Percentiles rank a stretch among this genome's conserved stretches.
phyloP scores from a whole-genome alignment of 1,139 yeast genomes.

The Blastobotrys apis region DNA sequence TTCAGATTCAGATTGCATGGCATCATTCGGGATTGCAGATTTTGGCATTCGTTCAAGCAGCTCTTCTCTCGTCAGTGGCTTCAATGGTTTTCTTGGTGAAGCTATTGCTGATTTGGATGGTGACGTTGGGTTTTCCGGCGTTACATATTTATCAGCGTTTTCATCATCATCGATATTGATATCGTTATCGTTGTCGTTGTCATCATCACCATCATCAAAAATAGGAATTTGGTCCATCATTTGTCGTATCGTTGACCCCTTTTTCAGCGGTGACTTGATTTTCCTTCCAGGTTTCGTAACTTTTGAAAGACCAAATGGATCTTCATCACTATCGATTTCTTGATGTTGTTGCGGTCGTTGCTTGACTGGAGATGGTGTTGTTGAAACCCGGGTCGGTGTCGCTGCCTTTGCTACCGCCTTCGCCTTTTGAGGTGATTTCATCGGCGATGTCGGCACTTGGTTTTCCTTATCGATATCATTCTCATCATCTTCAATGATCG shows the following conservation, averaged over 20 bases:
- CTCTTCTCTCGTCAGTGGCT: constrained; percentile 9
- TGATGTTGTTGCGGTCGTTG: neutral
- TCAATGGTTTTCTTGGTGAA: constrained; percentile 12
- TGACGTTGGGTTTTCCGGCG: constrained; percentile 4
- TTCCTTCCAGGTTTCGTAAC: constrained; percentile 1
- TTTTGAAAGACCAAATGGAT: constrained; percentile 14
- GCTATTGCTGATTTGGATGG: constrained; percentile 1
- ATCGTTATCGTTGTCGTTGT: constrained; percentile 1
- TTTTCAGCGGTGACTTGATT: neutral
- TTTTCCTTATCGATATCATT: constrained; percentile 5
- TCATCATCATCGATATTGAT: constrained; percentile 11
- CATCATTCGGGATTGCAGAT: neutral
- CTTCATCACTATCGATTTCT: constrained; percentile 4
- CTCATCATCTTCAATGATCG: constrained; percentile 15
- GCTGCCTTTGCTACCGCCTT: neutral
- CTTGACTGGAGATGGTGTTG: constrained; percentile 4
- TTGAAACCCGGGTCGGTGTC: no score
- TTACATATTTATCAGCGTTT: constrained; percentile 5
- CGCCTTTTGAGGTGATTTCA: constrained; percentile 1
- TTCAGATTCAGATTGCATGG: neutral
- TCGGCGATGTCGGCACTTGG: neutral
- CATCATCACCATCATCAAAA: constrained; percentile 3
- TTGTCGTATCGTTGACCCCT: neutral
- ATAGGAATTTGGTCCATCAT: constrained; percentile 13
- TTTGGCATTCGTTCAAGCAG: constrained; percentile 14